These are phyloP conservation scores for Globisporangium okanoganense DNA, from an alignment of 352 stramenopile species.

Conservation along the genomic window DNA sequence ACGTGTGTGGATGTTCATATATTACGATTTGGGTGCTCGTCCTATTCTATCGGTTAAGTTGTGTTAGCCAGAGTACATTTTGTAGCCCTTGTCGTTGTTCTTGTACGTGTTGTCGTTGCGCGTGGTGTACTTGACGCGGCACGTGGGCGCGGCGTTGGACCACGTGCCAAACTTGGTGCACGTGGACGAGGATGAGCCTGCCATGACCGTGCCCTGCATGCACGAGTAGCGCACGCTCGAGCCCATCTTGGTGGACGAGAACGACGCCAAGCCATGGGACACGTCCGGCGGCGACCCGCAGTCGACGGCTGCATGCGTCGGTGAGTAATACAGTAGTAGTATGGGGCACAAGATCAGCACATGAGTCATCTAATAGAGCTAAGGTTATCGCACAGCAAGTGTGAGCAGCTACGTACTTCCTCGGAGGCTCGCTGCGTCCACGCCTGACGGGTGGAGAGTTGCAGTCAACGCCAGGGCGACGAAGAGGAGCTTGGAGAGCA, in stretches of 20 bases:
- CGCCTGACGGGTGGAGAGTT: neutral
- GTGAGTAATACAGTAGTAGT: too few species aligned
- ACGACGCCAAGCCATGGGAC: constrained; percentile 42
- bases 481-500: neutral
- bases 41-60: neutral
- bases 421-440: constrained; percentile 6
- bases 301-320: constrained; percentile 5
- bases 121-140: constrained; percentile 35
- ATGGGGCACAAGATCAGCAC: too few species aligned
- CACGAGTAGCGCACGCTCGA: constrained; percentile 36
- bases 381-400: too few species aligned
- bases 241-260: constrained; percentile 29
- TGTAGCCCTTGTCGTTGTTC: constrained; percentile 48
- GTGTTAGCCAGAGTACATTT: constrained; percentile 48
- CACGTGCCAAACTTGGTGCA: constrained; percentile 39
- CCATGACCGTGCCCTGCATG: constrained; percentile 37
- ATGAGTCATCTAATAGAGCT: too few species aligned
- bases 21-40: neutral
- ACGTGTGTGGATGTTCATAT: neutral
- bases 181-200: constrained; percentile 21
- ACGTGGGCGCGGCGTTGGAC: constrained; percentile 30
- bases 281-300: constrained; percentile 23
- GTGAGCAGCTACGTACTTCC: constrained; percentile 4
- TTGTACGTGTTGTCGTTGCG: constrained; percentile 56
- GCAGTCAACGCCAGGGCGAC: neutral